Evolutionary conservation across 768 basidiomycete species (phyloP), one percentile per base, ranked within the genome.

Genomic region (Boletus reticulatus): DNA sequence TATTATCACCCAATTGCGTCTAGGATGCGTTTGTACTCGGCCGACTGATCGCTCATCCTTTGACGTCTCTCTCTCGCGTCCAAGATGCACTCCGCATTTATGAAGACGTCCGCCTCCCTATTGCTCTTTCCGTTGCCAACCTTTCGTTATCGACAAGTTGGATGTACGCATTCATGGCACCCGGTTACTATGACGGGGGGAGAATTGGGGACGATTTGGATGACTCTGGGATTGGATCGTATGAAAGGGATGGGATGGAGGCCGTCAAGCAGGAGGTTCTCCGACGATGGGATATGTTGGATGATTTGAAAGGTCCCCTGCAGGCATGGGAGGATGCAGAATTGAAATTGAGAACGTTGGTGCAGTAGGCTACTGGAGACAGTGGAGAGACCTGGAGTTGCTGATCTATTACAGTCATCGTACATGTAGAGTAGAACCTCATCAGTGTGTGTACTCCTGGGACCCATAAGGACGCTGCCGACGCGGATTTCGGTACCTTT

Each of bases 1-100:
- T 4, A 4, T 41, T 9, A 17, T 29, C 29, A 8, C 29, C 8
- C 13, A 10, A 12, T 6, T 4, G 4, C 11, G 4, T 19, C 16
- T 19, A 64, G 63, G 63, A 66, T 22, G 63, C 61, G 4, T 65
- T 56, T 27, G 24, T 66, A 4, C 67, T 65, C 11, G 67, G 64
- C 10, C 60, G 66, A 7, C 55, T 69, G 14, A 49, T 66, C 43
- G 57, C 67, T 2, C 67, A 68, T 20, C 55, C 66, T 34, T 53
- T 65, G 1, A 54, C 46, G 1, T 27, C 54, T 3, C 43, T 65
- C 19, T 20, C 36, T 4, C 43, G 56, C 29, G 31, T 53, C 31
- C 53, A 34, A 32, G 43, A 49, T 4, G 47, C 37, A 5, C 55
- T 63, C 14, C 53, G 34, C 3, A 47, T 64, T 4, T 64, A 64